phyloP scores from a whole-genome alignment of 495 filamentous ascomycete species.

The Talaromyces adpressus region DNA sequence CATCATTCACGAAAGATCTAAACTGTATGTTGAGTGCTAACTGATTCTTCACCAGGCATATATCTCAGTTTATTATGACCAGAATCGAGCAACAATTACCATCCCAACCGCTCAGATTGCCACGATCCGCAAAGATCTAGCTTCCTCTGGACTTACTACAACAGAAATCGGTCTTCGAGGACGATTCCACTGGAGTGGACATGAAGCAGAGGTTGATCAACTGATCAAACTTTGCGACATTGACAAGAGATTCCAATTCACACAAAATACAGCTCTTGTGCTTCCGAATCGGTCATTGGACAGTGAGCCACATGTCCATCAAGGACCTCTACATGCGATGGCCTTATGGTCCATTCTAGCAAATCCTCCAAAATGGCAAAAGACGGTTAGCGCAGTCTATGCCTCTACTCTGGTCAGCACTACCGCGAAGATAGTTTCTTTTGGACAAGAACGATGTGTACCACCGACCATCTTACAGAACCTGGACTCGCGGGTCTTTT shows the following conservation, averaged over 20 bases:
- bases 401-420: no score
- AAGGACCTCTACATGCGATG: no score
- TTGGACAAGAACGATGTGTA: conserved; percentile 34
- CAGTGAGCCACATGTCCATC: no score
- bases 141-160: conserved; percentile 25
- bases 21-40: no score
- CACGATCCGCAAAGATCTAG: conserved; percentile 19
- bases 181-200: conserved; percentile 21
- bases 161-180: conserved; percentile 27
- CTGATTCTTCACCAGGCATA: conserved; percentile 25
- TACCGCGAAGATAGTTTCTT: conserved; percentile 23
- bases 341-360: no score
- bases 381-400: no score
- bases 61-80: conserved; percentile 36
- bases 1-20: no score
- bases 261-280: no score
- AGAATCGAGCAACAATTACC: conserved; percentile 22
- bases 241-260: no score
- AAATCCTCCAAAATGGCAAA: no score
- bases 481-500: conserved; percentile 15
- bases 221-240: no score
- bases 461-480: conserved; percentile 24
- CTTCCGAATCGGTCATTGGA: no score
- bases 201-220: not conserved
- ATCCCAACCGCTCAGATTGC: conserved; percentile 18